Evolutionary conservation across 306 rosid genomes (phyloP).

Genomic region (Gastrolobium bilobum): DNA sequence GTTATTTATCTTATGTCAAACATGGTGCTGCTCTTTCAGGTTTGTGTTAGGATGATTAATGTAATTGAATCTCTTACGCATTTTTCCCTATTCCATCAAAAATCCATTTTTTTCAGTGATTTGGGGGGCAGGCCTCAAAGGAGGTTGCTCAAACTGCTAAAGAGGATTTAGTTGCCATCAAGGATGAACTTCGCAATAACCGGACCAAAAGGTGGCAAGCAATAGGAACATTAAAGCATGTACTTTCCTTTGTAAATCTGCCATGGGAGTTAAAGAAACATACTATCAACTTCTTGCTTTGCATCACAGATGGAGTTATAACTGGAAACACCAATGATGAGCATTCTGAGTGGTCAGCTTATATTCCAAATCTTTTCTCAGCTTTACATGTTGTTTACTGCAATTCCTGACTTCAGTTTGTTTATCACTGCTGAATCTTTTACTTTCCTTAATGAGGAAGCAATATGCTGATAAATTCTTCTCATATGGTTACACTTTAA

Average conservation of each 20-base stretch:
- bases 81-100: constrained; percentile 28
- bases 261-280: constrained; percentile 84
- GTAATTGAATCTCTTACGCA: constrained; percentile 40
- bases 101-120: constrained; percentile 61
- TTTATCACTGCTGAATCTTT: constrained; percentile 16
- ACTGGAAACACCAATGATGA: constrained; percentile 52
- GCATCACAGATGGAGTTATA: constrained; percentile 59
- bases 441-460: constrained; percentile 33
- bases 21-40: constrained; percentile 89
- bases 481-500: constrained; percentile 42
- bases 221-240: constrained; percentile 76
- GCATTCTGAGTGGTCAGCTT: constrained; percentile 57
- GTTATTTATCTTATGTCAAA: constrained; percentile 71
- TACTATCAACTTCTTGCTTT: constrained; percentile 74
- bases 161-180: constrained; percentile 64
- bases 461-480: constrained; percentile 23
- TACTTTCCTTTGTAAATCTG: constrained; percentile 64
- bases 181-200: constrained; percentile 67
- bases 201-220: constrained; percentile 87
- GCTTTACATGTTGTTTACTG: constrained; percentile 76
- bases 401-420: constrained; percentile 9
- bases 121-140: constrained; percentile 74
- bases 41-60: constrained; percentile 52
- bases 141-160: constrained; percentile 65
- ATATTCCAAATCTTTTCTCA: constrained; percentile 70